Percentiles rank a stretch among this genome's conserved stretches.
phyloP scores from a whole-genome alignment of 2,329 filamentous ascomycete species.

The Tolypocladium ophioglossoides region DNA sequence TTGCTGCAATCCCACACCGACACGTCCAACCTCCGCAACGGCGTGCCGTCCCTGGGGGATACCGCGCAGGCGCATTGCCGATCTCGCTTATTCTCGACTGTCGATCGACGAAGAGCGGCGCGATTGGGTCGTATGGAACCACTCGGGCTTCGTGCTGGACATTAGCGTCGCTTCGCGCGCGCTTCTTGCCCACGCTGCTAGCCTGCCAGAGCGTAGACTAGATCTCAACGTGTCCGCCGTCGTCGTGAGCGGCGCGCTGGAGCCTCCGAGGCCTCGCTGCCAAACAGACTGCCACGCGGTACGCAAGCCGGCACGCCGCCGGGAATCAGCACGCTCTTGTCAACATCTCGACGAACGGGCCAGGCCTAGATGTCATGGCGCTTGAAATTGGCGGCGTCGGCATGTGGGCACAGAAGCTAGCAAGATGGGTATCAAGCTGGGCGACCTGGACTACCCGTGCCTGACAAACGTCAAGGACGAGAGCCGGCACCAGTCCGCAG shows the following conservation, averaged over 20 bases:
- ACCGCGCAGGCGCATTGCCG: not conserved
- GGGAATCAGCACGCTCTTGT: not conserved
- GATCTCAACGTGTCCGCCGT: conserved; percentile 24
- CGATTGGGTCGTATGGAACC: conserved; percentile 3
- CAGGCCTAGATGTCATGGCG: conserved; percentile 14
- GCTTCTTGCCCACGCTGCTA: conserved; percentile 20
- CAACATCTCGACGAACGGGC: conserved; percentile 5
- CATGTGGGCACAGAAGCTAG: conserved; percentile 9
- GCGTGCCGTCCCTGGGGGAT: not conserved
- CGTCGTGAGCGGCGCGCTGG: conserved; percentile 12
- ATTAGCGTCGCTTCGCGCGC: conserved; percentile 18
- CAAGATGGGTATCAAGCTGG: conserved; percentile 8
- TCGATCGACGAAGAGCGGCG: not conserved
- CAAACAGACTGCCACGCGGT: no score
- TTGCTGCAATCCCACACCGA: not conserved
- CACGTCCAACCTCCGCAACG: not conserved
- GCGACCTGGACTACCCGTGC: conserved; percentile 19
- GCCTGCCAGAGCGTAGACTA: conserved; percentile 9
- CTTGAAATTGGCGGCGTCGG: conserved; percentile 8
- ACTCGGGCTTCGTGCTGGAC: conserved; percentile 10
- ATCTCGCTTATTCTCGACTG: not conserved
- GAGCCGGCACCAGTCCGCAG: conserved; percentile 15
- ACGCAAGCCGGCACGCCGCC: no score
- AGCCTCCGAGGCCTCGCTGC: no score
- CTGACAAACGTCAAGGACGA: conserved; percentile 15